Base-by-base conservation (phyloP, 352 stramenopile genomes). In the Phytophthora citrophthora region DNA sequence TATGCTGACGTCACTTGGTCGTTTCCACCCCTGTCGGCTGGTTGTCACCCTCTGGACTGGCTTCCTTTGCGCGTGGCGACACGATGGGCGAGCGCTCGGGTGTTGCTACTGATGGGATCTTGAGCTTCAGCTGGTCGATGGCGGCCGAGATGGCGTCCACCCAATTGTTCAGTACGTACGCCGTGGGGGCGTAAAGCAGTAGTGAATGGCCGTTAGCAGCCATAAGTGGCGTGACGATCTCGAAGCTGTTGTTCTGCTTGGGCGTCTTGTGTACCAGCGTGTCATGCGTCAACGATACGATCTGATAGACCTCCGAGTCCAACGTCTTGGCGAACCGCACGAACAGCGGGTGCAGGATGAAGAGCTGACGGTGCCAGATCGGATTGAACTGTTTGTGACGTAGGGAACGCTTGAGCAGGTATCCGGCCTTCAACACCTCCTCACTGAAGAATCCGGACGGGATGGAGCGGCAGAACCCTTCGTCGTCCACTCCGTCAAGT, bases 351-450 rank as follows among this genome's bases (percentile, higher is more conserved):
- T 93, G 82, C 18, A 93, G 66, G 45, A 93, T 81, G 68, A 93
- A 93, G 45, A 89, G 82, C 27, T 83, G 78, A 0, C 82, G 78
- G 47, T 90, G 78, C 82, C 84, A 93, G 47, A 93, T 93, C 43
- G 84, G 84, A 39, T 86, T 89, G 73, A 89, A 93, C 57, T 91
- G 82, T 74, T 94, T 95, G 76, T 94, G 84, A 2, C 87, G 86
- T 31, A 95, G 76, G 39, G 90, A 93, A n/a, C 88, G 79, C 76
- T 96, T 93, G 49, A 96, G 83, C 57, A 94, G 49, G 50, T 88
- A 95, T 1, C 88, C 81, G 3, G 79, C 79, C 49, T 82, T 83
- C 26, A 93, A 45, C 12, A 93, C 85, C 54, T 92, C 77, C n/a
- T 88, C 83, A 5, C 66, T 69, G 59, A 89, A 89, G 32, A 78